Evolutionary conservation across 1,284 basidiomycete species (phyloP), one percentile per base, ranked within the genome.

Genomic region (Gomphus sp.): DNA sequence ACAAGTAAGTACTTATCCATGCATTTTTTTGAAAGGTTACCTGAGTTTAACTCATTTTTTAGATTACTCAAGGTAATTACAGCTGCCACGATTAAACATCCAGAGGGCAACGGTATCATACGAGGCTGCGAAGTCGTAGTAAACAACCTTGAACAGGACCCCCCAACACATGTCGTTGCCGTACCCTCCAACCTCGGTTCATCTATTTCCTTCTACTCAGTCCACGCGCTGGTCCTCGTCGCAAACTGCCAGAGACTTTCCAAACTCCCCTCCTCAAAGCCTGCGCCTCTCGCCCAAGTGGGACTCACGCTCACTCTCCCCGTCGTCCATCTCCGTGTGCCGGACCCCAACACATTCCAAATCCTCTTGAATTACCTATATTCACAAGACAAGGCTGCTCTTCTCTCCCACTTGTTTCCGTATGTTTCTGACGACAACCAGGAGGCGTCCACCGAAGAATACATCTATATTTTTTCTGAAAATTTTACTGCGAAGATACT

Each of bases 181-280:
- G n/a, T 59, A 39, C 51, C 36, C 56, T 51, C 56, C 47, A 39
- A 22, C 28, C 34, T 60, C 52, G 11, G 52, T n/a, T 22, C 16
- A 39, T 52, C 25, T 34, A 73, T 81, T 16, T 75, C 74, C 0
- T 71, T 87, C 54, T 80, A 75, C 64, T 81, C 84, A 3, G 69
- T 75, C 7, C 82, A 87, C 65, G 76, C 77, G 41, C 72, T 84
- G 60, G 73, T 85, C 31, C 74, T 84, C 39, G 78, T 78, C 0
- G 66, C 76, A 0, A 73, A 82, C 65, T 86, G 83, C 60, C 67
- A 81, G 8, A 72, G 74, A 33, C 73, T 86, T 4, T 78, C 80
- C 0, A 59, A 69, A 0, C 70, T 81, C 0, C 54, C 43, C 0
- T 69, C 71, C 0, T 54, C 62, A 9, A n/a, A 50, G 4, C 41